These are phyloP conservation scores for Ceratocystis albifundus DNA, from an alignment of 2,329 filamentous ascomycete genomes.

Conservation along the genomic window DNA sequence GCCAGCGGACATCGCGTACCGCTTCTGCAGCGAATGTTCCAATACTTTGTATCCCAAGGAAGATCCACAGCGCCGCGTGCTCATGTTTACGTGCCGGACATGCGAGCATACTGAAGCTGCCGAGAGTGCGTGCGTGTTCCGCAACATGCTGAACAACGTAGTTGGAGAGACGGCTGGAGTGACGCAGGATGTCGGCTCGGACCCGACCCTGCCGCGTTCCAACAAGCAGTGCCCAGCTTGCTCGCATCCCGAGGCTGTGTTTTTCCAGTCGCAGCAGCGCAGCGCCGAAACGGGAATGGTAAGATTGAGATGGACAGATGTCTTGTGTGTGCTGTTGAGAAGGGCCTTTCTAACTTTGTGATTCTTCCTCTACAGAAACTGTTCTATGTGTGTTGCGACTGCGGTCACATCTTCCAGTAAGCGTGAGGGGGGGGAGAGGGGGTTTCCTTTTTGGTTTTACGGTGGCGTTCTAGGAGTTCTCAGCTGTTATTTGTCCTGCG, in stretches of 20 bases:
- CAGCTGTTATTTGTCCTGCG: neutral
- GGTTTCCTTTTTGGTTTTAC: conserved; percentile 2
- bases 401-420: conserved; percentile 72
- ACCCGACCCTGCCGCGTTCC: conserved; percentile 92
- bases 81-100: conserved; percentile 92
- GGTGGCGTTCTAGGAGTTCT: conserved; percentile 16
- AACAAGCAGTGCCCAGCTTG: conserved; percentile 78
- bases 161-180: conserved; percentile 94
- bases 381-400: conserved; percentile 88
- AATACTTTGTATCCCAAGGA: conserved; percentile 98
- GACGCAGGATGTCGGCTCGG: conserved; percentile 89
- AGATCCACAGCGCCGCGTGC: conserved; percentile 67
- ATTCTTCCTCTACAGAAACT: conserved; percentile 51
- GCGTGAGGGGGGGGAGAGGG: neutral
- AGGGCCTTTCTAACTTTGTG: conserved; percentile 4
- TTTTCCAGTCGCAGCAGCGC: conserved; percentile 97
- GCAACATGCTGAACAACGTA: conserved; percentile 82
- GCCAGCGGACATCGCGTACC: conserved; percentile 78
- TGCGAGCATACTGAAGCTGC: conserved; percentile 86
- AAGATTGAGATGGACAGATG: conserved; percentile 43
- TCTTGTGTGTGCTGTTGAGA: neutral
- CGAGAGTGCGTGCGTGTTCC: conserved; percentile 82
- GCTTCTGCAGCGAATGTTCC: conserved; percentile 97
- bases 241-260: conserved; percentile 80
- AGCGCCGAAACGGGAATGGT: conserved; percentile 98